phyloP scores from a whole-genome alignment of 768 basidiomycete species.

The Amanita polypyramis region DNA sequence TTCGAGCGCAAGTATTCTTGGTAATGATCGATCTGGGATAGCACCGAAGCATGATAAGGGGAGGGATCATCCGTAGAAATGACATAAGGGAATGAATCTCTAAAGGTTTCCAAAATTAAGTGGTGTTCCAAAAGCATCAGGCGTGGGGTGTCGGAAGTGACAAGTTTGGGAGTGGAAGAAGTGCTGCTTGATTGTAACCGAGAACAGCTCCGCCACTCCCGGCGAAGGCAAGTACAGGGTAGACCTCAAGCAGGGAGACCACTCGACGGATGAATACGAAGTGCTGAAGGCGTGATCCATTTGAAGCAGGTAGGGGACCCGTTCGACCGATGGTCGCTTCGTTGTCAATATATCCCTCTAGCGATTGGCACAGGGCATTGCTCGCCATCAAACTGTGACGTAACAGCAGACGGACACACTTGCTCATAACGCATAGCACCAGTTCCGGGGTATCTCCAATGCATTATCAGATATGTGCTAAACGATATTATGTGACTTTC shows the following conservation, averaged over 20 bases:
- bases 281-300: too few relatives aligned
- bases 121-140: background rate
- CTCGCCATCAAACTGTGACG: too few relatives aligned
- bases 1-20: too few relatives aligned
- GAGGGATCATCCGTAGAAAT: background rate
- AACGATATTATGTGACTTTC: too few relatives aligned
- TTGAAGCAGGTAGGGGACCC: too few relatives aligned
- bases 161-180: background rate
- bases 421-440: background rate
- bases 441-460: background rate
- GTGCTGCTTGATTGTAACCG: background rate
- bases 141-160: background rate
- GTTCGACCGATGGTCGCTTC: too few relatives aligned
- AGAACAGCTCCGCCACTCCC: background rate
- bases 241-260: background rate
- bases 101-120: background rate
- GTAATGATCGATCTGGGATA: too few relatives aligned
- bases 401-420: too few relatives aligned
- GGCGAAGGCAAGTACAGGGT: background rate
- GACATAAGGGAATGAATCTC: slow-evolving; percentile 1
- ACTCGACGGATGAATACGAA: background rate
- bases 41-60: too few relatives aligned
- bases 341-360: too few relatives aligned
- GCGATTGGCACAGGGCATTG: too few relatives aligned
- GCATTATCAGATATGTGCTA: slow-evolving; percentile 4